Conservation (phyloP, 2,329 filamentous ascomycete genomes). For the Penicillium frequentans region DNA sequence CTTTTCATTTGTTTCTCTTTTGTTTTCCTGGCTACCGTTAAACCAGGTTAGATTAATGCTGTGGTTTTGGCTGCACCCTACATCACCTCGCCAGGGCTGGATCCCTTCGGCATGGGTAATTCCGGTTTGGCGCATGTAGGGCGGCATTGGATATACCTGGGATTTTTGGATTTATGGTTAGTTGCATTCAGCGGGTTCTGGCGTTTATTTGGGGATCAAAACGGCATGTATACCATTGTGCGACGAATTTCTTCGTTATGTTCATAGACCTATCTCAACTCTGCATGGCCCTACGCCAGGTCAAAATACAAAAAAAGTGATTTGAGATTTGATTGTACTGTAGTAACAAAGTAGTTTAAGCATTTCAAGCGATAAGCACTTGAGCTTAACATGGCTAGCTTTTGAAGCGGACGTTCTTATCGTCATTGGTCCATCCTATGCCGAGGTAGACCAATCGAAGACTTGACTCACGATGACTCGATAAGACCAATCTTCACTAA, state of each 20-base stretch:
- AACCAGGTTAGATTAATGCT: constrained; percentile 23
- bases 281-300: constrained; percentile 19
- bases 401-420: neutral
- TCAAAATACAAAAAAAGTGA: constrained; percentile 25
- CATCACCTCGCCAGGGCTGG: constrained; percentile 33
- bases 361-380: neutral
- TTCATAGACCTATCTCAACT: constrained; percentile 31
- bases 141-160: constrained; percentile 25
- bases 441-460: neutral
- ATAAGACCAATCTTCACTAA: neutral
- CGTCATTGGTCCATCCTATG: neutral
- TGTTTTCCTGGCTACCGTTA: constrained; percentile 10
- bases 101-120: constrained; percentile 30
- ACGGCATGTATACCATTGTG: constrained; percentile 25
- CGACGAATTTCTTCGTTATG: constrained; percentile 7
- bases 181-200: constrained; percentile 24
- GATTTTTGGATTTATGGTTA: constrained; percentile 9
- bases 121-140: constrained; percentile 29
- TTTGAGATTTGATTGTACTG: neutral
- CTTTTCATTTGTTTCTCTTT: neutral
- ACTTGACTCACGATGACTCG: neutral
- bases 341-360: neutral
- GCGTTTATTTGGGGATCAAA: constrained; percentile 23
- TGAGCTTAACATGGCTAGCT: too few relatives aligned
- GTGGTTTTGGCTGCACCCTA: constrained; percentile 14